Conservation (phyloP, 2,329 filamentous ascomycete genomes). For the Calonectria hawksworthii region DNA sequence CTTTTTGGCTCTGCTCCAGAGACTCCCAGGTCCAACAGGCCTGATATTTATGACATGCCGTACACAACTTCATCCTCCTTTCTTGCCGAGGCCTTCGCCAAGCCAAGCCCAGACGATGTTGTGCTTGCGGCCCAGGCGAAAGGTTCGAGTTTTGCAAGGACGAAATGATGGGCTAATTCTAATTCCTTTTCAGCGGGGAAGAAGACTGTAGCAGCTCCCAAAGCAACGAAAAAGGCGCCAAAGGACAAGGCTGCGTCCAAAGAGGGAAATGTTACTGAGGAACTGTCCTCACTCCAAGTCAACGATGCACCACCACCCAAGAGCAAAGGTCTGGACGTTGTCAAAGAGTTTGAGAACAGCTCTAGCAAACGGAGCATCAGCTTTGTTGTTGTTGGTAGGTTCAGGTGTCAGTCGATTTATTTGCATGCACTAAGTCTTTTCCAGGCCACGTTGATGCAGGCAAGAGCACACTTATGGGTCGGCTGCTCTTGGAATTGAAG, state of each 20-base stretch:
- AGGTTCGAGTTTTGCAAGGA: constrained; percentile 77
- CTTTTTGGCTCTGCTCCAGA: constrained; percentile 62
- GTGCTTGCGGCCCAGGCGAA: constrained; percentile 90
- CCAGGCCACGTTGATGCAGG: constrained; percentile 95
- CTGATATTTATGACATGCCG: constrained; percentile 59
- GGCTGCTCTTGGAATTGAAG: constrained; percentile 89
- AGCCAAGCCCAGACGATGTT: constrained; percentile 92
- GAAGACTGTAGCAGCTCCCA: constrained; percentile 57
- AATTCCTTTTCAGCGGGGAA: constrained; percentile 68
- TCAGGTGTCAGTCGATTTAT: no score
- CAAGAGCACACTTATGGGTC: constrained; percentile 97
- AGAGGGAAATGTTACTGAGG: constrained; percentile 45
- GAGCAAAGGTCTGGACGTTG: constrained; percentile 87
- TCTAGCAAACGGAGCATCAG: constrained; percentile 85
- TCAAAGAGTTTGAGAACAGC: constrained; percentile 83
- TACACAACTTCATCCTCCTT: constrained; percentile 65
- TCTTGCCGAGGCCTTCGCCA: constrained; percentile 77
- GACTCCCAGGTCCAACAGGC: constrained; percentile 44
- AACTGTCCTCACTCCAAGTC: constrained; percentile 56
- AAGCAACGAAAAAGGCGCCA: constrained; percentile 55
- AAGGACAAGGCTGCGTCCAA: constrained; percentile 52
- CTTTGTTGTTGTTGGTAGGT: constrained; percentile 91
- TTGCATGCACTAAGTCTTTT: constrained; percentile 28
- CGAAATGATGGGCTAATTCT: constrained; percentile 66
- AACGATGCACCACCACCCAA: constrained; percentile 70